These are phyloP conservation scores for Gaeumannomyces sp. DNA, from an alignment of 2,329 filamentous ascomycete genomes.

Conservation along the genomic window DNA sequence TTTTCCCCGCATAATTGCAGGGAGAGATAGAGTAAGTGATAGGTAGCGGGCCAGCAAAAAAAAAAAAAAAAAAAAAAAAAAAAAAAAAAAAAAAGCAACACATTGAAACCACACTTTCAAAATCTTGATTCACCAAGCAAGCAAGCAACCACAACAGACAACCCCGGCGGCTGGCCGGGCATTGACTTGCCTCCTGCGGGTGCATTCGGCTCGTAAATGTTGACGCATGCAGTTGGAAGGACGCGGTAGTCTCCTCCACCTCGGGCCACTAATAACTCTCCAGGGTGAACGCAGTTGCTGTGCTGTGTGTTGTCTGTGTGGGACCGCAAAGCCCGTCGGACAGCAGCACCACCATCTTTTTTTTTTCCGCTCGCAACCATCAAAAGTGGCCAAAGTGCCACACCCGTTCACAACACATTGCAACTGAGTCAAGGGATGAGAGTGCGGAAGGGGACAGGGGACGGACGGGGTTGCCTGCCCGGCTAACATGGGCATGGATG, in stretches of 20 bases:
- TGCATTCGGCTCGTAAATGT: not conserved
- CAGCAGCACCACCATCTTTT: too few relatives aligned
- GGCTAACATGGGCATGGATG: too few relatives aligned
- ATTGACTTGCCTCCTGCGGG: not conserved
- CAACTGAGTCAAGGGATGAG: too few relatives aligned
- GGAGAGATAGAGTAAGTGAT: too few relatives aligned
- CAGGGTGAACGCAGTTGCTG: too few relatives aligned
- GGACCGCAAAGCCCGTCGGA: not conserved
- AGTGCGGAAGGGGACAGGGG: too few relatives aligned
- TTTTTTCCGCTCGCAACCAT: not conserved
- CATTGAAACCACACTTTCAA: not conserved
- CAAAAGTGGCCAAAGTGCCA: not conserved
- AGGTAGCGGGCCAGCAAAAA: too few relatives aligned
- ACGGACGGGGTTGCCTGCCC: not conserved
- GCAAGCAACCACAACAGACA: not conserved
- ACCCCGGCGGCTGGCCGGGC: not conserved
- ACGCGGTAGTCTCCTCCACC: not conserved
- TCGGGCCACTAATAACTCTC: not conserved
- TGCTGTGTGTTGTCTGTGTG: not conserved
- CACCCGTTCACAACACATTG: not conserved
- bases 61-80: not conserved
- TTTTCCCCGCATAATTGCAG: not conserved
- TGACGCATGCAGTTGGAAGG: not conserved
- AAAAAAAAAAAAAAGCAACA: not conserved
- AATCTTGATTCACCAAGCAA: not conserved